Evolutionary conservation across 2,329 filamentous ascomycete genomes (phyloP).

Genomic region (Xylogone sp.): DNA sequence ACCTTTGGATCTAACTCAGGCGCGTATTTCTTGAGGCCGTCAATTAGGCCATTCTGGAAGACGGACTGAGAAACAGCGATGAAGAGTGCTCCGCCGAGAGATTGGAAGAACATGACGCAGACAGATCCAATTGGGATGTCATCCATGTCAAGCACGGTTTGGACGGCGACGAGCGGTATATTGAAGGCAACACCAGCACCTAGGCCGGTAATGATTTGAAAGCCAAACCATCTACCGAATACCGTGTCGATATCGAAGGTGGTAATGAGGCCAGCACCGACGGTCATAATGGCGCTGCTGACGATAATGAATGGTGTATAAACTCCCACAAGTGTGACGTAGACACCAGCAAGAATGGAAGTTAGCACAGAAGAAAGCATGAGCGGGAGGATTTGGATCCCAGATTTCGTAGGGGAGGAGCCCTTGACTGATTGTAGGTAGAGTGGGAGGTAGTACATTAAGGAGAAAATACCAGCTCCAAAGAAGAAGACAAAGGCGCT

Average conservation of each 20-base stretch:
- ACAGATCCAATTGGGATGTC: conserved; percentile 50
- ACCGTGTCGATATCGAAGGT: conserved; percentile 27
- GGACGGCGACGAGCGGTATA: conserved; percentile 42
- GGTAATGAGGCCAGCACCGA: conserved; percentile 28
- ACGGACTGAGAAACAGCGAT: conserved; percentile 36
- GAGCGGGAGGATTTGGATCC: conserved; percentile 32
- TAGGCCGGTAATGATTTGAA: conserved; percentile 41
- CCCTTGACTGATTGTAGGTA: conserved; percentile 43
- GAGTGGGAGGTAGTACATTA: conserved; percentile 40
- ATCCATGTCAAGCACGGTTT: conserved; percentile 41
- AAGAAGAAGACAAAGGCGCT: conserved; percentile 49
- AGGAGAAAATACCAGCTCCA: conserved; percentile 42
- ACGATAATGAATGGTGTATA: conserved; percentile 39
- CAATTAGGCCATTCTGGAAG: conserved; percentile 24
- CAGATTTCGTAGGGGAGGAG: conserved; percentile 27
- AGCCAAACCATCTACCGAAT: conserved; percentile 44
- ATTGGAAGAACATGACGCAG: conserved; percentile 58
- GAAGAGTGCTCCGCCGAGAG: conserved; percentile 59
- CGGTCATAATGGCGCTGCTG: conserved; percentile 34
- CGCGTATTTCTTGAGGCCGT: conserved; percentile 13
- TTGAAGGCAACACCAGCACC: conserved; percentile 42
- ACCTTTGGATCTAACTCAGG: conserved; percentile 3
- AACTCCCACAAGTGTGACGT: conserved; percentile 32
- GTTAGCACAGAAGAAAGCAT: conserved; percentile 35
- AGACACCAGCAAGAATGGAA: conserved; percentile 31